Conservation (phyloP, 768 basidiomycete species). For the Myochromella boudieri region DNA sequence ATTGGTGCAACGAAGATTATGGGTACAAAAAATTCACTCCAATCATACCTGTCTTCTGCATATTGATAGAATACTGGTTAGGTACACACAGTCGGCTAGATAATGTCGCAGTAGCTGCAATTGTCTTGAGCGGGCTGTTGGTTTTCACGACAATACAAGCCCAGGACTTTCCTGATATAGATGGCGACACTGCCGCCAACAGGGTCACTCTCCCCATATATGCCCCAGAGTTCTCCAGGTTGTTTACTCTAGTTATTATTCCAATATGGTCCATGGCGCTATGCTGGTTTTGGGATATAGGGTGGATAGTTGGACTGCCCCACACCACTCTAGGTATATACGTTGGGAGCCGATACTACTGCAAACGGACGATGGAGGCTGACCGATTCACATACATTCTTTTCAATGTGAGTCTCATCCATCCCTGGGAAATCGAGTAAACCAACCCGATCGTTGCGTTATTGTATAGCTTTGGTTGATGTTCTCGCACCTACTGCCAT, state of each 20-base stretch:
- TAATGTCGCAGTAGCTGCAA: conserved; percentile 8
- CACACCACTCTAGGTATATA: conserved; percentile 10
- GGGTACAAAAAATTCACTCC: conserved; percentile 6
- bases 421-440: neutral
- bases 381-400: conserved; percentile 22
- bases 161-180: conserved; percentile 44
- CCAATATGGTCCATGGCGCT: conserved; percentile 18
- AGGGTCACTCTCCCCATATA: conserved; percentile 45
- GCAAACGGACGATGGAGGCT: conserved; percentile 12
- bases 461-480: conserved; percentile 23
- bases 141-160: conserved; percentile 48
- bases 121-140: conserved; percentile 21
- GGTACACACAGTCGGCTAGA: conserved; percentile 7
- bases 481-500: conserved; percentile 11
- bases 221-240: conserved; percentile 35
- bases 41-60: neutral
- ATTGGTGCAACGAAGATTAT: conserved; percentile 31
- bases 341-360: conserved; percentile 20
- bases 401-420: conserved; percentile 22
- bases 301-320: neutral
- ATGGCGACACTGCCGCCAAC: conserved; percentile 39
- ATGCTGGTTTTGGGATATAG: conserved; percentile 10
- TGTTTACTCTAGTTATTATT: conserved; percentile 16
- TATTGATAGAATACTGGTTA: too few species aligned
- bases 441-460: too few species aligned